Base-by-base conservation (phyloP, 495 filamentous ascomycete genomes). In the Friedmanniomyces simplex region DNA sequence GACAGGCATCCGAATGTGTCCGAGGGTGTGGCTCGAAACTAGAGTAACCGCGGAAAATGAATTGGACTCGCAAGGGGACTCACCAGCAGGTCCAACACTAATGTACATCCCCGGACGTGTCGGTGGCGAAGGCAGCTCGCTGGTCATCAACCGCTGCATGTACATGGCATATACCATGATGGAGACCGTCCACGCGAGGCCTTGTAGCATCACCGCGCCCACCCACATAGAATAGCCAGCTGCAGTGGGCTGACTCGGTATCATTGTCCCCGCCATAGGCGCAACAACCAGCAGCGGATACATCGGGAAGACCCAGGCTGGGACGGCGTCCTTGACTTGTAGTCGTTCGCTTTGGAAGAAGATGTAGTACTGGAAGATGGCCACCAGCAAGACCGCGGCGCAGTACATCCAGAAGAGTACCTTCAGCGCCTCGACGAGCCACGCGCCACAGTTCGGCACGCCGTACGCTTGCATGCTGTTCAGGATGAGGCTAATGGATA, bases 251-350 rank as follows among this genome's bases (percentile, higher is more conserved):
- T 82, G 79, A 8, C 62, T 68, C 4, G 66, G 60, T n/a, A 72
- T 66, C 12, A 73, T 60, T 0, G 61, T 54, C 1, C 72, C 73
- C 0, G 77, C 79, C 26, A 80, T 60, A 1, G 77, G 75, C 1
- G 79, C 79, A 1, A 75, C 68, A 12, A 81, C 65, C 70, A 82
- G 76, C 45, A 76, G 70, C 12, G 79, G 78, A 51, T 79, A 81
- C 12, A 79, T 73, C 0, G 79, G 79, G 20, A 82, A 63, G 39
- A 79, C 74, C 78, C 78, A 81, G 6, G 75, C 76, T 0, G 79
- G 79, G 22, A 77, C 76, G 1, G 68, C 68, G 21, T 72, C 26
- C 68, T 59, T 39, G 48, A 73, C 60, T 69, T 57, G 51, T 60
- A 72, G 50, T 61, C 66, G 42, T 65, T 74, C 69, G 22, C 66